phyloP scores from a whole-genome alignment of 2,329 filamentous ascomycete genomes.

The Pseudogymnoascus sp. region DNA sequence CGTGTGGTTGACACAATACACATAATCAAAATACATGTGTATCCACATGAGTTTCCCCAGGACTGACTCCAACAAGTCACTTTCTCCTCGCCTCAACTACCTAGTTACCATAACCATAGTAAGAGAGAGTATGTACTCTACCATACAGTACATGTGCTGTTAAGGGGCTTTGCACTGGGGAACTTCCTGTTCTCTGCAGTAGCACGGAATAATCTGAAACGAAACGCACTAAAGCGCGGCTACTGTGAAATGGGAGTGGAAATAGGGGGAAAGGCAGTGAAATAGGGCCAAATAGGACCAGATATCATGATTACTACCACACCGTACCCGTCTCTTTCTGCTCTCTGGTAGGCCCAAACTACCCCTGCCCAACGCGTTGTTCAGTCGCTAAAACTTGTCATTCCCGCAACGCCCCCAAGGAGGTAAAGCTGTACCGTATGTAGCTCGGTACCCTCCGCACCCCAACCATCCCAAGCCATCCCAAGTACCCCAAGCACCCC shows the following conservation, averaged over 20 bases:
- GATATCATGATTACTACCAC: not conserved
- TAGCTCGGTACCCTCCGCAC: not conserved
- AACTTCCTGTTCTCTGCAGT: not conserved
- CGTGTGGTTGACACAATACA: not conserved
- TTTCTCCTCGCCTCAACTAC: not conserved
- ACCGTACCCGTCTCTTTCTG: not conserved
- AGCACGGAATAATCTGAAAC: slow-evolving; percentile 5
- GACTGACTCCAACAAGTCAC: not conserved
- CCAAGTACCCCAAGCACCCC: not conserved
- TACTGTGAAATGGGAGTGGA: not conserved
- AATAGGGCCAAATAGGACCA: not conserved
- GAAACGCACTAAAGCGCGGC: slow-evolving; percentile 4
- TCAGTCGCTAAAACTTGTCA: not conserved
- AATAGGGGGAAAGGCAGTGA: not conserved
- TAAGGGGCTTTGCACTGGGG: not conserved
- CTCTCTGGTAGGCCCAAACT: not conserved
- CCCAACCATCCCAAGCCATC: not conserved
- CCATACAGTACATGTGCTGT: not conserved
- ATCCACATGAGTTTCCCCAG: not conserved
- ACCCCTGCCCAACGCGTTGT: slow-evolving; percentile 2
- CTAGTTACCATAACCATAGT: too few species aligned
- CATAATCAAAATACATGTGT: not conserved
- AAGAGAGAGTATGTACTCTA: not conserved
- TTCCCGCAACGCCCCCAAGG: not conserved
- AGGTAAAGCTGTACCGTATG: not conserved